Base-by-base conservation (phyloP, 306 rosid species). In the Hippophae tibetana region DNA sequence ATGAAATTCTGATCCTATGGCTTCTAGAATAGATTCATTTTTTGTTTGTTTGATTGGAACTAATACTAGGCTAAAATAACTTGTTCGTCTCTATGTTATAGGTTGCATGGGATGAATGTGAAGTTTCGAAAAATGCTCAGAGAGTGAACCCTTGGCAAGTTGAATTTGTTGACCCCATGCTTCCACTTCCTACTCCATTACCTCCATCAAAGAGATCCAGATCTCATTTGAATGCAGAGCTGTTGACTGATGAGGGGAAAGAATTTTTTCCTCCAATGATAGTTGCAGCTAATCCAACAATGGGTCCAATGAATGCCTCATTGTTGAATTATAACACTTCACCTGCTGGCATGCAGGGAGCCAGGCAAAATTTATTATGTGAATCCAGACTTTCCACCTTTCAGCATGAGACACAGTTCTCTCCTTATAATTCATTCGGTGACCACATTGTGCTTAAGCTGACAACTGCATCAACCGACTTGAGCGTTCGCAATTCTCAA, bases 301-400 rank as follows among this genome's bases (percentile, higher is more conserved):
- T 75, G 80, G 77, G 61, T 64, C 74, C 58, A n/a, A 23, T 67
- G 66, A 68, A 69, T 62, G 86, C 47, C 48, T 18, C 86, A 41
- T 52, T 83, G 71, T 81, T 77, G 78, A 74, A 51, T 77, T 70
- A 18, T 18, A 18, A 60, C 78, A 60, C 64, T 69, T 75, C 73
- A 77, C 90, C 96, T 79, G 94, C 82, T 67, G 82, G 89, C 96
- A 89, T 85, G 96, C 94, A 85, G 96, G 96, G 96, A 89, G 96
- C 94, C 96, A 89, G 96, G 94, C 96, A 85, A 80, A 76, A 75
- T 81, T 59, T 71, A 57, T 73, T 56, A 73, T 71, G 64, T 62
- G 70, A 61, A 64, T 60, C 79, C 56, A 74, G 31, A 58, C 66
- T 67, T 55, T 60, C 77, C 69, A 69, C 73, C 63, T 63, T 76